These are phyloP conservation scores for Plasmodium vinckei DNA, from an alignment of 169 alveolate species.

Conservation along the genomic window DNA sequence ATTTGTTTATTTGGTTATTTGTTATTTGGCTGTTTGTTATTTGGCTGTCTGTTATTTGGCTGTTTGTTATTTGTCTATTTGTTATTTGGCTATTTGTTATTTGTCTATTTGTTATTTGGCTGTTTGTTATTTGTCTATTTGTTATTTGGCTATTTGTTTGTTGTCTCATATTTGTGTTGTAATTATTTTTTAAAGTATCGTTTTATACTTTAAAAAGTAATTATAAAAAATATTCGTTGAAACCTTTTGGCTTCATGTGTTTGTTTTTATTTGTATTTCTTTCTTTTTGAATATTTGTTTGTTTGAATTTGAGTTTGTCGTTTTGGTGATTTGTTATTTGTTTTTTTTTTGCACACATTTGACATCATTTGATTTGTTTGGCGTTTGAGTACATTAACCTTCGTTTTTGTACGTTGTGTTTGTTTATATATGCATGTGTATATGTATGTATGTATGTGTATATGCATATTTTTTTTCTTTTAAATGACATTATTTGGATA, in stretches of 20 bases:
- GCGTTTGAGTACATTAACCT: conserved; percentile 7
- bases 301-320: conserved; percentile 1
- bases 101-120: not conserved
- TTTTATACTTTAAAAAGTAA: too few species aligned
- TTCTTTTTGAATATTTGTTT: not conserved
- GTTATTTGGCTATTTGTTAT: not conserved
- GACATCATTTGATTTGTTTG: not conserved
- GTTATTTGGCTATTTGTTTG: too few species aligned
- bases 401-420: conserved; percentile 3
- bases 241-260: not conserved
- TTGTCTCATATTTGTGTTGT: too few species aligned
- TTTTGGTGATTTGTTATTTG: not conserved
- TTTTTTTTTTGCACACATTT: not conserved
- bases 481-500: not conserved
- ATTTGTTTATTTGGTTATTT: not conserved
- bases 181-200: too few species aligned
- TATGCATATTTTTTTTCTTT: conserved; percentile 5
- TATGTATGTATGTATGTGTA: not conserved
- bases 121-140: not conserved
- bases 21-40: too few species aligned
- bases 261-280: not conserved
- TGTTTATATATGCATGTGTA: not conserved
- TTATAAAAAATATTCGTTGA: too few species aligned
- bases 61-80: not conserved
- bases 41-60: not conserved